Conservation (phyloP, 192 early-diverging fungal species). For the Coemansia sp. region DNA sequence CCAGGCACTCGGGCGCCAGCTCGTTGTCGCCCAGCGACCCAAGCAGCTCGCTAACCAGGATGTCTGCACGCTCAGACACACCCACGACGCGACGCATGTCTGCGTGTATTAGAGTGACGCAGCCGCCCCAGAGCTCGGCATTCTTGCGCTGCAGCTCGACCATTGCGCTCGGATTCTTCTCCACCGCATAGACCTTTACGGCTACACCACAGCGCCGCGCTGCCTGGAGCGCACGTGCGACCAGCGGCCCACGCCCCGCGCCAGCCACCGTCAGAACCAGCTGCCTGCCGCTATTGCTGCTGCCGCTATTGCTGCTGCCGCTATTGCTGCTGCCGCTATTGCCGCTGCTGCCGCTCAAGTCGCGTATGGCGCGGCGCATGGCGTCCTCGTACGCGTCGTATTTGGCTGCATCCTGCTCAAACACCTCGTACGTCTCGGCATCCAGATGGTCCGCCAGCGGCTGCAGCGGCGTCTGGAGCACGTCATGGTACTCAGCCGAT, state of each 20-base stretch:
- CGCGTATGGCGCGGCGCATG: constrained; percentile 61
- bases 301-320: too few species aligned
- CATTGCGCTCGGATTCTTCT: constrained; percentile 97
- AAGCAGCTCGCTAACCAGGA: constrained; percentile 93
- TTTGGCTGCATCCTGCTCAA: constrained; percentile 94
- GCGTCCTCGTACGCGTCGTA: constrained; percentile 89
- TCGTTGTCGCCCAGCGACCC: constrained; percentile 99
- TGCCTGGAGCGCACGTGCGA: constrained; percentile 82
- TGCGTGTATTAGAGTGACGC: constrained; percentile 79
- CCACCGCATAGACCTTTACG: constrained; percentile 83
- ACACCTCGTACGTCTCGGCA: constrained; percentile 92
- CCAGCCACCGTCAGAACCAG: constrained; percentile 89
- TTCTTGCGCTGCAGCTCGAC: constrained; percentile 80
- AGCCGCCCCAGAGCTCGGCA: constrained; percentile 72
- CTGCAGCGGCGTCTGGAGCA: constrained; percentile 80
- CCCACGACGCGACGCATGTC: constrained; percentile 91
- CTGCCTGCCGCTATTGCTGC: neutral
- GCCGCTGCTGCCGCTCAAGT: too few species aligned
- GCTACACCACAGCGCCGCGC: constrained; percentile 61
- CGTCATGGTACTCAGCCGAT: constrained; percentile 88
- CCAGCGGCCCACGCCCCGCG: constrained; percentile 94
- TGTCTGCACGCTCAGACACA: constrained; percentile 77
- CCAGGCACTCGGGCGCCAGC: constrained; percentile 97
- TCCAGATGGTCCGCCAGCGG: constrained; percentile 96
- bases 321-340: too few species aligned